Conservation (phyloP, 1,284 basidiomycete genomes). For the Microbotryomycetes sp. region DNA sequence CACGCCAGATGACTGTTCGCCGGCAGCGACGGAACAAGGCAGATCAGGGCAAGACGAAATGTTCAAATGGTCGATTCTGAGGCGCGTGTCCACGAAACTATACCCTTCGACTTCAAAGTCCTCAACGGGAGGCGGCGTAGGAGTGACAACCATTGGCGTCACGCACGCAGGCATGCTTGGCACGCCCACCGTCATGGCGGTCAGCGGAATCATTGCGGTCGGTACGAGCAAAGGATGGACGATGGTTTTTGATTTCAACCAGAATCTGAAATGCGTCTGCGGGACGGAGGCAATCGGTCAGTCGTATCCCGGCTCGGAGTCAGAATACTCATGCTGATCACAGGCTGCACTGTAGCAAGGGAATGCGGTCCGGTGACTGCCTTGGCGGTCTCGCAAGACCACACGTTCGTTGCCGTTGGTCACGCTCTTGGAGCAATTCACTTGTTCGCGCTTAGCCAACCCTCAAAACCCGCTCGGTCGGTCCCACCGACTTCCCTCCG, state of each 20-base stretch:
- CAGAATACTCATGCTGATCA: neutral
- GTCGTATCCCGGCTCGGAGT: slow-evolving; percentile 32
- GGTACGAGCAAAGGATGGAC: slow-evolving; percentile 74
- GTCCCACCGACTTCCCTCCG: slow-evolving; percentile 63
- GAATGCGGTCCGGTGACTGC: slow-evolving; percentile 76
- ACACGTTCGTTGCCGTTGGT: slow-evolving; percentile 85
- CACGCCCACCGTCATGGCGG: slow-evolving; percentile 69
- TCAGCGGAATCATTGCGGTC: slow-evolving; percentile 81
- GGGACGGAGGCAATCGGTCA: slow-evolving; percentile 60
- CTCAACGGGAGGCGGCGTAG: slow-evolving; percentile 3
- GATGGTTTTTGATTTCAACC: slow-evolving; percentile 83
- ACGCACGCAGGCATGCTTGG: slow-evolving; percentile 41
- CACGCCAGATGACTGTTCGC: slow-evolving; percentile 14
- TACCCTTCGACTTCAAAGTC: slow-evolving; percentile 35
- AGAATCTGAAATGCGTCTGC: slow-evolving; percentile 65
- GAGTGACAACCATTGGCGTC: slow-evolving; percentile 5
- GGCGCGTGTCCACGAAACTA: slow-evolving; percentile 53
- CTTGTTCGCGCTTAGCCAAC: slow-evolving; percentile 72
- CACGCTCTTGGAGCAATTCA: slow-evolving; percentile 79
- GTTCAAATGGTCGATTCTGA: slow-evolving; percentile 71
- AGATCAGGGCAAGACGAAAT: slow-evolving; percentile 49
- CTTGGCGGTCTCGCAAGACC: slow-evolving; percentile 83
- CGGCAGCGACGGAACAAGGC: slow-evolving; percentile 18
- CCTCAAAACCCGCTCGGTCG: slow-evolving; percentile 51
- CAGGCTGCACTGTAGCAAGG: slow-evolving; percentile 45